These are phyloP conservation scores for Knoxdaviesia capensis DNA, from an alignment of 2,329 filamentous ascomycete genomes.

Conservation along the genomic window DNA sequence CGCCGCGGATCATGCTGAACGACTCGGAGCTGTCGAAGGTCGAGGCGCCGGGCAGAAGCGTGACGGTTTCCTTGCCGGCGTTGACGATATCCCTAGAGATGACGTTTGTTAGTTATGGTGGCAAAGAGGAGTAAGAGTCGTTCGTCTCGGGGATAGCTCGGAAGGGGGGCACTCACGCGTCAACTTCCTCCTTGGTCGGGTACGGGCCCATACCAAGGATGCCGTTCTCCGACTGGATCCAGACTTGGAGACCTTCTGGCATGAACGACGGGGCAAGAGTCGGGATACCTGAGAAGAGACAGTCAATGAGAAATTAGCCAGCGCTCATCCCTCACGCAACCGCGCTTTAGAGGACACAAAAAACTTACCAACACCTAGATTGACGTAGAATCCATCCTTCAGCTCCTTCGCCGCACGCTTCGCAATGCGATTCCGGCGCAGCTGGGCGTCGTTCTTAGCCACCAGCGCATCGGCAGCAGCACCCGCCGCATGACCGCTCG, in stretches of 20 bases:
- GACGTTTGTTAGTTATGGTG: neutral
- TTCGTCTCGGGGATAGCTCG: too few relatives aligned
- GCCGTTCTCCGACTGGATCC: slow-evolving; percentile 75
- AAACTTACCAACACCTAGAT: slow-evolving; percentile 43
- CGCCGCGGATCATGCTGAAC: slow-evolving; percentile 73
- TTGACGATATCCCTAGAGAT: slow-evolving; percentile 50
- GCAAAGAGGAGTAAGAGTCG: neutral
- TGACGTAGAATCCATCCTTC: slow-evolving; percentile 62
- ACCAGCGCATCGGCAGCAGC: slow-evolving; percentile 15
- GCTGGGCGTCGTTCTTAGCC: slow-evolving; percentile 23
- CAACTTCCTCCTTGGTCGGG: slow-evolving; percentile 49
- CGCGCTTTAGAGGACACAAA: neutral
- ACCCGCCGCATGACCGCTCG: slow-evolving; percentile 7
- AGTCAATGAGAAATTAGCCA: too few relatives aligned
- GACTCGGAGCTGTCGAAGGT: slow-evolving; percentile 67
- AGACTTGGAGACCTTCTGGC: slow-evolving; percentile 47
- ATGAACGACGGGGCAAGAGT: slow-evolving; percentile 68
- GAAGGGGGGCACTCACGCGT: slow-evolving; percentile 23
- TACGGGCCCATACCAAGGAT: slow-evolving; percentile 71
- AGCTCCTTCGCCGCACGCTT: slow-evolving; percentile 61
- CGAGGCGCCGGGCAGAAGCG: slow-evolving; percentile 53
- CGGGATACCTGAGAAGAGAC: slow-evolving; percentile 38
- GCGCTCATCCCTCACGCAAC: neutral
- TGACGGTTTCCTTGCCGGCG: slow-evolving; percentile 75
- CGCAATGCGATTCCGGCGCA: slow-evolving; percentile 51